Evolutionary conservation across 768 basidiomycete genomes (phyloP).

Genomic region (Collybia sp.): DNA sequence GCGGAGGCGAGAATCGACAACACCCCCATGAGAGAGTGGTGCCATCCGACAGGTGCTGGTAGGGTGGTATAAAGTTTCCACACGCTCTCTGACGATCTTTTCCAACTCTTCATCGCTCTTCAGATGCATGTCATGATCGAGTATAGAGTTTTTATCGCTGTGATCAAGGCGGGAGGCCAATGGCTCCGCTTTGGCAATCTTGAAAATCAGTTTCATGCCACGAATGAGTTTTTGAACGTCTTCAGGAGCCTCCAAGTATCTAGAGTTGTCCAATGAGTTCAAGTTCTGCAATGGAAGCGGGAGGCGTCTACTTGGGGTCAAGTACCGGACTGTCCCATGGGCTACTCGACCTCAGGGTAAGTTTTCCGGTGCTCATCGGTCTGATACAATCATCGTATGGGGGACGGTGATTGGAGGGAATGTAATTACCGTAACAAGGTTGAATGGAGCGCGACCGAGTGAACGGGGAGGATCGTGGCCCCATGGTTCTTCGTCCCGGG

Average conservation of each 20-base stretch:
- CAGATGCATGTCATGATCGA: slow-evolving; percentile 29
- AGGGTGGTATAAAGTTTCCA: slow-evolving; percentile 44
- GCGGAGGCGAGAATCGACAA: slow-evolving; percentile 37
- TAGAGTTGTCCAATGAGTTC: slow-evolving; percentile 6
- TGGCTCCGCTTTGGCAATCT: slow-evolving; percentile 30
- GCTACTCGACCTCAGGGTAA: slow-evolving; percentile 29
- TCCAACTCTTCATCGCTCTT: slow-evolving; percentile 34
- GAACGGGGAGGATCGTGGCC: slow-evolving; percentile 27
- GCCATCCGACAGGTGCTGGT: slow-evolving; percentile 42
- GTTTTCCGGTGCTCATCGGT: slow-evolving; percentile 32
- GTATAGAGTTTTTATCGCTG: slow-evolving; percentile 19
- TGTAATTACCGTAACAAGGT: slow-evolving; percentile 27
- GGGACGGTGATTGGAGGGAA: neutral
- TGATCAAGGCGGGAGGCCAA: slow-evolving; percentile 26
- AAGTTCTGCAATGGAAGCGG: neutral
- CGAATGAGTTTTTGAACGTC: slow-evolving; percentile 35
- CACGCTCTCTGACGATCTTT: slow-evolving; percentile 31
- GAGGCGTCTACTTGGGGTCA: slow-evolving; percentile 29
- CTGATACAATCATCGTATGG: slow-evolving; percentile 11
- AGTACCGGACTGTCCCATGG: slow-evolving; percentile 31
- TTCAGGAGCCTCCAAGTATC: slow-evolving; percentile 31
- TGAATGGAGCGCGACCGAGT: slow-evolving; percentile 32
- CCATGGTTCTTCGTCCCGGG: slow-evolving; percentile 27
- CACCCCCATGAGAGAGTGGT: slow-evolving; percentile 30
- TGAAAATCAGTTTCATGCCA: slow-evolving; percentile 28